These are phyloP conservation scores for Solanum neorickii DNA, from an alignment of 257 asterid species.

Conservation along the genomic window DNA sequence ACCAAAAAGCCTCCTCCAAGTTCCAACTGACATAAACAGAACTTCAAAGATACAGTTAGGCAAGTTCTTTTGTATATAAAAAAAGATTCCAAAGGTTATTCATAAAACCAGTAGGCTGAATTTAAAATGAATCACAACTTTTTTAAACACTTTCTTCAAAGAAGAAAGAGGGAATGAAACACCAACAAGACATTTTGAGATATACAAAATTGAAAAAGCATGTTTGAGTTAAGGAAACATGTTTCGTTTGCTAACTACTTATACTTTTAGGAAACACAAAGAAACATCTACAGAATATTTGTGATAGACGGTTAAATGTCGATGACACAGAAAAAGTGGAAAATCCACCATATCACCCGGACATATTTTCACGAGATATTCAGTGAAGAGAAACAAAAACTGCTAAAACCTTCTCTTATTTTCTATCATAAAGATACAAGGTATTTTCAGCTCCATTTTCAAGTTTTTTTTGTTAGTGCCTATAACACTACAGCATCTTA, in stretches of 20 bases:
- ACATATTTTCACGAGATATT: background rate
- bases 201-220: background rate
- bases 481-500: background rate
- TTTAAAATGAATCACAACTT: background rate
- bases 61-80: background rate
- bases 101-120: background rate
- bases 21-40: background rate
- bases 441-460: background rate
- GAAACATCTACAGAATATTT: background rate
- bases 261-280: background rate
- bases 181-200: background rate
- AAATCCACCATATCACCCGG: background rate
- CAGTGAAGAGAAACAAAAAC: background rate
- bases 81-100: background rate
- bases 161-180: background rate
- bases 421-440: background rate
- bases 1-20: background rate
- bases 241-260: background rate
- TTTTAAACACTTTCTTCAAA: background rate
- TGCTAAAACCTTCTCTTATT: background rate
- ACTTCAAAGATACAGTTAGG: background rate
- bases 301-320: background rate
- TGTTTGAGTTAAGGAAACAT: background rate
- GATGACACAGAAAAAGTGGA: background rate
- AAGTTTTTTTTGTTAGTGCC: background rate